A percentile compares a stretch with the other conserved stretches of the same genome.
These are phyloP conservation scores for Glarea lozoyensis DNA, from an alignment of 495 filamentous ascomycete species.

Conservation along the genomic window DNA sequence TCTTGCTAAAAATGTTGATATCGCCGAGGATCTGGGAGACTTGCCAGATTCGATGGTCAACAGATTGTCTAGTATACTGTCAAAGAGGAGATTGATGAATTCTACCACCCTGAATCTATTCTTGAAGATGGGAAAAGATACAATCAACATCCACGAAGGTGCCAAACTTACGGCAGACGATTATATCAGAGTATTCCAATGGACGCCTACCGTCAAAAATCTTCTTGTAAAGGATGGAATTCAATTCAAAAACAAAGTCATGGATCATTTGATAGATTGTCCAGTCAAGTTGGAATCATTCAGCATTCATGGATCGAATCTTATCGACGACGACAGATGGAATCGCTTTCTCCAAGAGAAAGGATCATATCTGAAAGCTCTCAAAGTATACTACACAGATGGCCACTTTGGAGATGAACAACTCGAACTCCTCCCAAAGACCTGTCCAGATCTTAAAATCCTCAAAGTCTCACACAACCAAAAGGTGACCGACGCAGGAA, in stretches of 20 bases:
- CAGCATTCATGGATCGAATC: conserved; percentile 69
- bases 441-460: conserved; percentile 55
- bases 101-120: conserved; percentile 66
- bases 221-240: conserved; percentile 72
- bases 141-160: conserved; percentile 72
- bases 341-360: conserved; percentile 49
- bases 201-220: conserved; percentile 53
- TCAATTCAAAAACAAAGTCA: conserved; percentile 73
- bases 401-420: conserved; percentile 50
- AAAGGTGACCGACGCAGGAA: conserved; percentile 33
- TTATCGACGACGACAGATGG: conserved; percentile 68
- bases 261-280: conserved; percentile 70
- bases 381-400: conserved; percentile 70
- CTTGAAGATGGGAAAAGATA: conserved; percentile 54
- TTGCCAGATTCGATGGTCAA: conserved; percentile 58
- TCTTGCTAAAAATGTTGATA: conserved; percentile 69
- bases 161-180: conserved; percentile 66
- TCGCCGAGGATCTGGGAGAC: conserved; percentile 78
- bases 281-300: conserved; percentile 50
- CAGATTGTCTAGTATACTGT: conserved; percentile 70
- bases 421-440: conserved; percentile 38
- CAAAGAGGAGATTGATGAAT: conserved; percentile 66
- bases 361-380: conserved; percentile 50
- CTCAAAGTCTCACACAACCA: conserved; percentile 62
- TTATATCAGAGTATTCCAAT: conserved; percentile 71